Percentiles rank a stretch among this genome's conserved stretches.
Evolutionary conservation across 2,329 filamentous ascomycete species (phyloP).

Genomic region (Aspergillus terreus): DNA sequence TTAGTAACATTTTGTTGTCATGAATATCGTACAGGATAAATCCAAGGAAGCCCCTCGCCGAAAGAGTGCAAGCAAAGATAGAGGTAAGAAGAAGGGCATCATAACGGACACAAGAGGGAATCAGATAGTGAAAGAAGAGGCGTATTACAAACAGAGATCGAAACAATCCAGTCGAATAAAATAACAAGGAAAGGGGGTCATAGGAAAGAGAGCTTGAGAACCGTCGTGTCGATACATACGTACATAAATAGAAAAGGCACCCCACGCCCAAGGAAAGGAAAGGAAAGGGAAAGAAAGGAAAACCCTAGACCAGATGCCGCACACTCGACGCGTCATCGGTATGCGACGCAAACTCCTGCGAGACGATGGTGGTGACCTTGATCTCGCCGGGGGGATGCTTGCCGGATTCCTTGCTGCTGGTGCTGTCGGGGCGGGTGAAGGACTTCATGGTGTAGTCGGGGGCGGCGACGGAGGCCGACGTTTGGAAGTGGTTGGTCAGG

Average conservation of each 20-base stretch:
- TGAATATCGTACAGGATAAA: background rate
- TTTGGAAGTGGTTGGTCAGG: constrained; percentile 15
- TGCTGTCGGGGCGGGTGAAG: background rate
- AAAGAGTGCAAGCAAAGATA: background rate
- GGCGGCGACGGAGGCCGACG: constrained; percentile 18
- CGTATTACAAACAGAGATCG: background rate
- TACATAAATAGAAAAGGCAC: background rate
- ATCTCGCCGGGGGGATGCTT: constrained; percentile 13
- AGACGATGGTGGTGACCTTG: constrained; percentile 26
- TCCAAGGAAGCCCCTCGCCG: background rate
- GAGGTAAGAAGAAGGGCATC: background rate
- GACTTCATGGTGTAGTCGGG: constrained; percentile 1
- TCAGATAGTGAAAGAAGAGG: background rate
- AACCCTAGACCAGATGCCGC: constrained; percentile 16
- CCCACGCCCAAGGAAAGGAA: background rate
- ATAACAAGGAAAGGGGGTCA: background rate
- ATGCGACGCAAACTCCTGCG: constrained; percentile 16
- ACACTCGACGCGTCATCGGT: constrained; percentile 22
- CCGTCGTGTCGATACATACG: background rate
- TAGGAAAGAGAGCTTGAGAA: background rate
- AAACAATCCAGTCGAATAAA: background rate
- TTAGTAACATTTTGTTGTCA: background rate
- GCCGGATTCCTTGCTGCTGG: background rate
- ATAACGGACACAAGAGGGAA: background rate
- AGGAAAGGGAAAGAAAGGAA: background rate